A percentile compares a stretch with the other conserved stretches of the same genome.
phyloP scores from a whole-genome alignment of 1,139 yeast genomes.

The Pneumocystis murina region DNA sequence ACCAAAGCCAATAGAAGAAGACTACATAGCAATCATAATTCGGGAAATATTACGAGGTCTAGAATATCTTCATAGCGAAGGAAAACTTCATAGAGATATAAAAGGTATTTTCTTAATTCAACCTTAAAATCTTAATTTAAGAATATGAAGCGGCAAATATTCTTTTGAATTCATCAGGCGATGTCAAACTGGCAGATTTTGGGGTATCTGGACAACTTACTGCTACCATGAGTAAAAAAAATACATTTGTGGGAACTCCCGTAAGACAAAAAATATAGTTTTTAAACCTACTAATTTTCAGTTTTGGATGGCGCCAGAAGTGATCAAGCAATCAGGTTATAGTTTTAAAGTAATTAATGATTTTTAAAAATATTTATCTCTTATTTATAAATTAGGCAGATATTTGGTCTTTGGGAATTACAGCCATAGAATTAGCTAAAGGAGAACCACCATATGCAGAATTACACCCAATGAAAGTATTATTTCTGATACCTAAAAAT shows the following conservation, averaged over 20 bases:
- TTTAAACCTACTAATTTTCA: neutral
- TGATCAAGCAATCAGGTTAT: constrained; percentile 39
- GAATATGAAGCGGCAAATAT: constrained; percentile 49
- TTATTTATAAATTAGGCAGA: constrained; percentile 36
- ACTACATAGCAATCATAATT: constrained; percentile 42
- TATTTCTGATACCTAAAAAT: constrained; percentile 54
- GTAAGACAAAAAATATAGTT: constrained; percentile 3
- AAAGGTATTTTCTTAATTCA: constrained; percentile 24
- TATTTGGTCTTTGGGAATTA: constrained; percentile 79
- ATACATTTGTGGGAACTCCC: constrained; percentile 79
- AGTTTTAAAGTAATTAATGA: constrained; percentile 31
- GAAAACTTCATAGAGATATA: constrained; percentile 69
- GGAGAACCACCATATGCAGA: constrained; percentile 62
- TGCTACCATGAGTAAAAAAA: constrained; percentile 41
- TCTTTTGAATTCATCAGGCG: constrained; percentile 45
- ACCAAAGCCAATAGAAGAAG: constrained; percentile 40
- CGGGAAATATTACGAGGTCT: constrained; percentile 50
- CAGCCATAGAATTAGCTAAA: constrained; percentile 56
- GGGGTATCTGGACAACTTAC: constrained; percentile 75
- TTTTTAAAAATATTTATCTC: neutral
- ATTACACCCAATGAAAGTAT: constrained; percentile 58
- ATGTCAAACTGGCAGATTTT: constrained; percentile 65
- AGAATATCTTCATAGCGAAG: constrained; percentile 53
- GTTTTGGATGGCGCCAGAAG: constrained; percentile 91
- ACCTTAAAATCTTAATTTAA: neutral